Conservation (phyloP, 1,284 basidiomycete species). For the Meripilus lineatus region DNA sequence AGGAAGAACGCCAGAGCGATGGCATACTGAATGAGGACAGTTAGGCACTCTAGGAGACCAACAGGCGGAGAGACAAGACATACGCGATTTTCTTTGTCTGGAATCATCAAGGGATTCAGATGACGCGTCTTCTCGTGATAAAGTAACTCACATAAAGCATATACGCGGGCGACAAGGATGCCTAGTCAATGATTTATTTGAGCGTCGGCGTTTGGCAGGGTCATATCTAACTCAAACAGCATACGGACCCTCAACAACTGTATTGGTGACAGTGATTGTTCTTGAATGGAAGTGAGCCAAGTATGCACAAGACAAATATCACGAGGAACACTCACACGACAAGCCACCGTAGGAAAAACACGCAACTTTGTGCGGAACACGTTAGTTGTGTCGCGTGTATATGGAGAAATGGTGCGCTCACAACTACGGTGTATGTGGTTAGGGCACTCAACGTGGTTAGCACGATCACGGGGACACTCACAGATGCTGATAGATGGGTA, state of each 20-base stretch:
- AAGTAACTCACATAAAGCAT: constrained; percentile 3
- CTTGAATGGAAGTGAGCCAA: not conserved
- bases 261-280: constrained; percentile 2
- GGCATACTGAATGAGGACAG: not conserved
- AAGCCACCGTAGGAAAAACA: constrained; percentile 4
- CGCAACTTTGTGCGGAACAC: not conserved
- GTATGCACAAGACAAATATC: not conserved
- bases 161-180: constrained; percentile 3
- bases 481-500: constrained; percentile 1
- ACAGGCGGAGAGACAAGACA: too few species aligned
- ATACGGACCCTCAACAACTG: constrained; percentile 4
- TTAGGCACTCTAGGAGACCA: too few species aligned
- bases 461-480: too few species aligned
- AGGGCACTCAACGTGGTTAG: too few species aligned
- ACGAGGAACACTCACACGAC: not conserved
- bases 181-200: not conserved
- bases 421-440: too few species aligned
- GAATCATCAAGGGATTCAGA: not conserved
- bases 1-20: not conserved
- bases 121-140: too few species aligned
- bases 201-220: too few species aligned
- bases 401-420: too few species aligned
- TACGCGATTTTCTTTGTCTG: not conserved
- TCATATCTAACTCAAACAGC: too few species aligned
- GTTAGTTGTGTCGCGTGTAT: too few species aligned